Evolutionary conservation across 1,284 basidiomycete genomes (phyloP).

Genomic region (Sphagnurus paluster): DNA sequence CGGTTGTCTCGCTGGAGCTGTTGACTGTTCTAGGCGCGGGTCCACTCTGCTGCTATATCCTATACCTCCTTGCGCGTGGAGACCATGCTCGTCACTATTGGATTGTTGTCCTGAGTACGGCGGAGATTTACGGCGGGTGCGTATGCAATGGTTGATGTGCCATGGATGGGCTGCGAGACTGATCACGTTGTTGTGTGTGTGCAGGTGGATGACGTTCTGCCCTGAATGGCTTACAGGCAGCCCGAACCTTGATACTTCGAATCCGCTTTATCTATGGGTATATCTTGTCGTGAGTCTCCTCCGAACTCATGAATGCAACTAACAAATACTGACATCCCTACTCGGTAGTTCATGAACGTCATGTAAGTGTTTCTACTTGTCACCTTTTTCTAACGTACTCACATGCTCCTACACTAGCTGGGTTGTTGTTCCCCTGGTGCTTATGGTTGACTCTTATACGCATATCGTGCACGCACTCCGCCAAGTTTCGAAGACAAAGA

Average conservation of each 20-base stretch:
- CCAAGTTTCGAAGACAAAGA: slow-evolving; percentile 40
- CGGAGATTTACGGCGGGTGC: slow-evolving; percentile 77
- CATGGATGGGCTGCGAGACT: background rate
- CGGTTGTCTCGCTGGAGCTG: slow-evolving; percentile 78
- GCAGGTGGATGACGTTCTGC: slow-evolving; percentile 82
- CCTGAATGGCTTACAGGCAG: slow-evolving; percentile 83
- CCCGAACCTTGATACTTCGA: slow-evolving; percentile 68
- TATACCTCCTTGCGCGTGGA: slow-evolving; percentile 59
- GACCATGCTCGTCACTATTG: slow-evolving; percentile 78
- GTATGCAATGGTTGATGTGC: slow-evolving; percentile 18
- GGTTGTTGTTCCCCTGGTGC: slow-evolving; percentile 72
- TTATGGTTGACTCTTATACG: slow-evolving; percentile 76
- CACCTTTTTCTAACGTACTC: too few relatives aligned
- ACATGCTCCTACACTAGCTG: too few relatives aligned
- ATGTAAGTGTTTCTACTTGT: too few relatives aligned
- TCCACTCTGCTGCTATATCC: slow-evolving; percentile 68
- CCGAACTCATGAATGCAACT: background rate
- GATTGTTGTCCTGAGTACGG: slow-evolving; percentile 74
- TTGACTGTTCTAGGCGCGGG: slow-evolving; percentile 80
- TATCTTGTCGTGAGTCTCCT: slow-evolving; percentile 46
- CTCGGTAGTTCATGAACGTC: slow-evolving; percentile 69
- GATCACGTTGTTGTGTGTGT: background rate
- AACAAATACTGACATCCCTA: background rate
- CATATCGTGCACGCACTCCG: slow-evolving; percentile 65
- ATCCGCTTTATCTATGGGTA: slow-evolving; percentile 57